phyloP scores from a whole-genome alignment of 2,329 filamentous ascomycete genomes.

The Catunica adiposa region DNA sequence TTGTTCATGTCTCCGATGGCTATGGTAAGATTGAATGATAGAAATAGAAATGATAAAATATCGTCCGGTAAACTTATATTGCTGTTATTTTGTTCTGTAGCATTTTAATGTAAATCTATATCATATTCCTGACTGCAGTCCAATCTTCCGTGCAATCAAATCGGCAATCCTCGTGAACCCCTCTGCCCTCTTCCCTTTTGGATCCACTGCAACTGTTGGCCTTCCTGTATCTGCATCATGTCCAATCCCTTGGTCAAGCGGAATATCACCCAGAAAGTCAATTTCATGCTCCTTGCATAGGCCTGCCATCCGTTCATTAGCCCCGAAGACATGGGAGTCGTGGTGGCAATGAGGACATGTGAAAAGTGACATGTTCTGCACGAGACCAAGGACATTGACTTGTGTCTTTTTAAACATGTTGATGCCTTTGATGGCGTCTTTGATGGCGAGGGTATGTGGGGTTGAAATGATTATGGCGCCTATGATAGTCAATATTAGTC shows the following conservation, averaged over 20 bases:
- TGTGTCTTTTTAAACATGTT: conserved; percentile 82
- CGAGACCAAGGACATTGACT: conserved; percentile 67
- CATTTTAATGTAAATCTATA: too few species aligned
- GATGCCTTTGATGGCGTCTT: conserved; percentile 81
- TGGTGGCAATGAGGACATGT: conserved; percentile 60
- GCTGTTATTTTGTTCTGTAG: not conserved
- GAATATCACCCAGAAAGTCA: conserved; percentile 74
- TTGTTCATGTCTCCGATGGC: too few species aligned
- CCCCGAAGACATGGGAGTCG: conserved; percentile 62
- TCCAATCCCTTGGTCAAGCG: conserved; percentile 71
- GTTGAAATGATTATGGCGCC: conserved; percentile 79
- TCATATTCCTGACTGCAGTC: conserved; percentile 15
- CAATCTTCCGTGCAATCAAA: conserved; percentile 31
- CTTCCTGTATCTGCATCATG: conserved; percentile 74
- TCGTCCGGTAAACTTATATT: not conserved
- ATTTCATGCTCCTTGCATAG: conserved; percentile 59
- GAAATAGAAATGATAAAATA: not conserved
- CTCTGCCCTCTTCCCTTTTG: conserved; percentile 52
- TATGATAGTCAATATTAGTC: conserved; percentile 19
- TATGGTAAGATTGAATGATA: not conserved
- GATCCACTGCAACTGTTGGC: conserved; percentile 79
- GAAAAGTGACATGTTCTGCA: conserved; percentile 85
- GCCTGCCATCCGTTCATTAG: conserved; percentile 43
- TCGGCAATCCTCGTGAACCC: conserved; percentile 58
- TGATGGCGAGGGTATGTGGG: conserved; percentile 80